Evolutionary conservation across 441 rosid species (phyloP), one percentile per base, ranked within the genome.

Genomic region (Iberis amara): DNA sequence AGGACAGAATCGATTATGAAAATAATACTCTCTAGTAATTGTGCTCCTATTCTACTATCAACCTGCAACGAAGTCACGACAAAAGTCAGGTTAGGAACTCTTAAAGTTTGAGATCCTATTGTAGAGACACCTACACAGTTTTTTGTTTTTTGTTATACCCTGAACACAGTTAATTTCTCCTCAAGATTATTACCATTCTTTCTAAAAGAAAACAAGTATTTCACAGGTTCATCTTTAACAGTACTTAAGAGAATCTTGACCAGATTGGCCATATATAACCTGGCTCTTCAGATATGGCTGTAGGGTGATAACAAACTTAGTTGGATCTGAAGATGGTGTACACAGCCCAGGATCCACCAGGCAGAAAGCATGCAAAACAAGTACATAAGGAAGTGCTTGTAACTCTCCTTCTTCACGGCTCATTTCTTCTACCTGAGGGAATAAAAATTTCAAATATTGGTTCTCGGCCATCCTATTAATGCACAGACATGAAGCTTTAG

Each of bases 231-330:
- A 43, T 55, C 40, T 26, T 48, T 55, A 7, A 52, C 32, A 37
- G 42, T 59, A 66, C 37, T 37, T 36, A 30, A 51, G 11, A 52
- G 48, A 60, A 60, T 37, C 13, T 42, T 37, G 24, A 61, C 13
- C 48, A 30, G 11, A 43, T 24, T 37, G 33, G 55, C 27, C 13
- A 33, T 13, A 35, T 48, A 71, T 66, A 64, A 89, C 99, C 97
- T 85, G 95, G 70, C 74, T 89, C 81, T 89, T 94, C 39, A 89
- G 87, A 79, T 94, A 94, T 47, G 99, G 91, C 72, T 85, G 96
- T 55, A 89, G 74, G 52, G 97, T 94, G 76, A 83, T 81, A 64
- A 94, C 81, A 76, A 94, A 89, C 42, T 83, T 95, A 51, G 95
- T 79, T 66, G 97, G 96, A 68, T 89, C 82, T 55, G 99, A 89